phyloP scores from a whole-genome alignment of 2,329 filamentous ascomycete genomes.

The Hymenoscyphus fructigenus region DNA sequence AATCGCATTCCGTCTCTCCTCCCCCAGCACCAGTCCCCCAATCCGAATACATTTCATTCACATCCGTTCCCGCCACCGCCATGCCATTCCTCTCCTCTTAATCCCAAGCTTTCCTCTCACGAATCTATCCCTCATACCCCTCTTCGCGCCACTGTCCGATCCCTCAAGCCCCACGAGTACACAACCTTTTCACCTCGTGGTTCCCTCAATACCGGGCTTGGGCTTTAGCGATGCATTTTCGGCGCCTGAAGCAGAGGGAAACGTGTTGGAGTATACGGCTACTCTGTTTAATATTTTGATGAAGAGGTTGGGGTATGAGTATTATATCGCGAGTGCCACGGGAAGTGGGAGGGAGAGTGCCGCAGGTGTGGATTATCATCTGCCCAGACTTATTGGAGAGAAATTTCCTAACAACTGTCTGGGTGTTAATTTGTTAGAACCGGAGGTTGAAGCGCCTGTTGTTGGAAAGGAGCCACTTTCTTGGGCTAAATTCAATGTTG shows the following conservation, averaged over 20 bases:
- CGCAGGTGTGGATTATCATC: slow-evolving; percentile 51
- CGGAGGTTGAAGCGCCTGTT: slow-evolving; percentile 51
- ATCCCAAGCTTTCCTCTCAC: slow-evolving; percentile 66
- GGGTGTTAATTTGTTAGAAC: slow-evolving; percentile 60
- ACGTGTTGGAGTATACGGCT: slow-evolving; percentile 51
- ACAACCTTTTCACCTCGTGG: slow-evolving; percentile 64
- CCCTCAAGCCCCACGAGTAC: slow-evolving; percentile 45
- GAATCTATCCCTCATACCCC: slow-evolving; percentile 57
- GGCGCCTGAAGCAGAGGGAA: slow-evolving; percentile 20
- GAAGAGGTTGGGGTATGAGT: slow-evolving; percentile 56
- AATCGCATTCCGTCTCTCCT: slow-evolving; percentile 48
- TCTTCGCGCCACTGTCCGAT: slow-evolving; percentile 54
- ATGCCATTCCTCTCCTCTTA: slow-evolving; percentile 62
- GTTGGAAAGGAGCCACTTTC: slow-evolving; percentile 44
- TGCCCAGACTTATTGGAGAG: slow-evolving; percentile 49
- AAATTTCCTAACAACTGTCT: slow-evolving; percentile 51
- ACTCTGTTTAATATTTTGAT: slow-evolving; percentile 59
- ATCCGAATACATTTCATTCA: slow-evolving; percentile 66
- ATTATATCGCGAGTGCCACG: slow-evolving; percentile 57
- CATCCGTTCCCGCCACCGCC: slow-evolving; percentile 49
- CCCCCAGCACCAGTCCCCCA: slow-evolving; percentile 28
- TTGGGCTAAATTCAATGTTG: slow-evolving; percentile 57
- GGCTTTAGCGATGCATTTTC: slow-evolving; percentile 65
- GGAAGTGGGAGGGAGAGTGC: slow-evolving; percentile 48
- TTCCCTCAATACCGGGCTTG: slow-evolving; percentile 63